phyloP scores from a whole-genome alignment of 176 grass and related monocot species.

The Avena eriantha region DNA sequence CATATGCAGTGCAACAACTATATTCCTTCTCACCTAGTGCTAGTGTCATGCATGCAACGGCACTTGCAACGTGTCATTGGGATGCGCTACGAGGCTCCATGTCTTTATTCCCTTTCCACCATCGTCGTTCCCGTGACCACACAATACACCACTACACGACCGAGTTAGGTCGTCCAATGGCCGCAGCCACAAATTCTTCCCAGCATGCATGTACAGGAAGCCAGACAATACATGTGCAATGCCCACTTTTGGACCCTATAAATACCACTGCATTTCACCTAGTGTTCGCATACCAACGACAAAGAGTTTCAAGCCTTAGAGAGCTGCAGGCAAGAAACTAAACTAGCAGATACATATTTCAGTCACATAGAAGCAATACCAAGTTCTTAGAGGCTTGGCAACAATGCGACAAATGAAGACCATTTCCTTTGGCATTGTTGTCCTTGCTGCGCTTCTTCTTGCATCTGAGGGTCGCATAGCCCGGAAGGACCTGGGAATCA shows the following conservation, averaged over 20 bases:
- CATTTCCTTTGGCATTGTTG: conserved; percentile 10
- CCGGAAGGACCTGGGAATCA: conserved; percentile 32
- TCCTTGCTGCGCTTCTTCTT: conserved; percentile 28
- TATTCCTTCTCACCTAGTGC: background rate
- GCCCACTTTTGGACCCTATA: conserved; percentile 28
- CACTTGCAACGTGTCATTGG: conserved; percentile 26
- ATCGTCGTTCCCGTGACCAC: conserved; percentile 4
- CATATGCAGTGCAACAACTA: background rate
- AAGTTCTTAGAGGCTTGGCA: background rate
- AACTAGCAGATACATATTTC: background rate
- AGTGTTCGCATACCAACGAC: background rate
- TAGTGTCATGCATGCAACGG: background rate
- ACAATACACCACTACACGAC: background rate
- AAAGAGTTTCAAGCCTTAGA: background rate
- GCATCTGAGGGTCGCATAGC: conserved; percentile 35
- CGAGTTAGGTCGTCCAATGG: conserved; percentile 39
- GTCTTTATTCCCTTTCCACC: background rate
- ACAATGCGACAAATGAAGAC: conserved; percentile 10
- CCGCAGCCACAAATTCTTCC: conserved; percentile 31
- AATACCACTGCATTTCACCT: conserved; percentile 22
- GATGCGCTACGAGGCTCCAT: background rate
- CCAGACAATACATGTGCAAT: background rate
- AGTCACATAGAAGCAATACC: background rate
- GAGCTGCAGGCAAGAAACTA: background rate
- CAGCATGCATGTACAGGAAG: background rate